Percentiles rank a stretch among this genome's conserved stretches.
Conservation (phyloP, 768 basidiomycete species). For the Rhizopogon salebrosus region DNA sequence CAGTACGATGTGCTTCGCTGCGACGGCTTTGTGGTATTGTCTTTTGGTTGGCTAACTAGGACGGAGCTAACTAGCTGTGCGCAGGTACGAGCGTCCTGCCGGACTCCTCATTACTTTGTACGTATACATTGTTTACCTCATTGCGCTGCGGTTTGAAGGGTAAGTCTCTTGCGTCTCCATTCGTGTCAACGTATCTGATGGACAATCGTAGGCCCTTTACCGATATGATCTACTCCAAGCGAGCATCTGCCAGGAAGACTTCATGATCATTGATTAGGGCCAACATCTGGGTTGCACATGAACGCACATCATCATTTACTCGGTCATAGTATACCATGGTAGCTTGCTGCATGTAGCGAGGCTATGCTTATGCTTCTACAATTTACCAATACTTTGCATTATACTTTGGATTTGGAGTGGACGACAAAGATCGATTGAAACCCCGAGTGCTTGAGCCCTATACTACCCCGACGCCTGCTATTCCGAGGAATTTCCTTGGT, state of each 20-base stretch:
- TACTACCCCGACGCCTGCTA: too few relatives aligned
- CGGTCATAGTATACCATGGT: neutral
- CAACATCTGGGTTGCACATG: neutral
- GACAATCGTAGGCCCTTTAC: constrained; percentile 58
- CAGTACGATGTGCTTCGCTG: constrained; percentile 85
- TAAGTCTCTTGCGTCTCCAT: constrained; percentile 33
- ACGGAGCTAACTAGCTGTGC: neutral
- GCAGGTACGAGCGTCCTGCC: constrained; percentile 80
- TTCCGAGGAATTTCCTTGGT: too few relatives aligned
- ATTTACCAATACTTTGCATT: neutral
- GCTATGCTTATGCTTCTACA: neutral
- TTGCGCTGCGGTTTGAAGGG: constrained; percentile 90
- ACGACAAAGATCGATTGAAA: neutral
- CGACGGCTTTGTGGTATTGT: constrained; percentile 78
- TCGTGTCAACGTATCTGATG: constrained; percentile 1
- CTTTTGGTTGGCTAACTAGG: neutral
- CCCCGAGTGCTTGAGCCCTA: too few relatives aligned
- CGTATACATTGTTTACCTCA: constrained; percentile 77
- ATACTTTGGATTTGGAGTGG: neutral
- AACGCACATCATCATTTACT: neutral
- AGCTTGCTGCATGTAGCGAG: neutral
- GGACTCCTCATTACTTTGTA: constrained; percentile 77
- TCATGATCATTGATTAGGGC: neutral
- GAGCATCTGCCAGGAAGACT: constrained; percentile 26
- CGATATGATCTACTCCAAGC: constrained; percentile 72